A percentile compares a stretch with the other conserved stretches of the same genome.
phyloP scores from a whole-genome alignment of 1,139 yeast genomes.

The Starmera stellimalicola region DNA sequence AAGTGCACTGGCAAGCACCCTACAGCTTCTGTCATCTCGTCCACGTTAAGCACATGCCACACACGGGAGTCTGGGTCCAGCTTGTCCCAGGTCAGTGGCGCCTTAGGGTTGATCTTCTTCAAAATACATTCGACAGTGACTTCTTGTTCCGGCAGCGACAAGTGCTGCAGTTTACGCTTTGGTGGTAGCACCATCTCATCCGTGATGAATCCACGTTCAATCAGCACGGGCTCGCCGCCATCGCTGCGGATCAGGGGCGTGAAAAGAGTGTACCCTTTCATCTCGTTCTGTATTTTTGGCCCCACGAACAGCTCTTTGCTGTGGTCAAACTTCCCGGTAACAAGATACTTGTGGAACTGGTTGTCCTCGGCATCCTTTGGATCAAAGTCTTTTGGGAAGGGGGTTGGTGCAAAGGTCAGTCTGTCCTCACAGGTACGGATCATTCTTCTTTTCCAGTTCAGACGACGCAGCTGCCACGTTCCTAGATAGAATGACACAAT shows the following conservation, averaged over 20 bases:
- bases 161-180: constrained; percentile 50
- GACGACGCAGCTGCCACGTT: constrained; percentile 84
- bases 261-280: constrained; percentile 67
- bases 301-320: constrained; percentile 88
- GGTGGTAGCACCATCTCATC: constrained; percentile 64
- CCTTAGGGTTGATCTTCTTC: constrained; percentile 61
- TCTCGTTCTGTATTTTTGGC: constrained; percentile 72
- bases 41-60: constrained; percentile 68
- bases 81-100: constrained; percentile 70
- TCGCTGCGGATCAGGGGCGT: constrained; percentile 74
- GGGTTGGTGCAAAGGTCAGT: constrained; percentile 62
- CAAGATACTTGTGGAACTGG: constrained; percentile 69
- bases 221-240: constrained; percentile 63
- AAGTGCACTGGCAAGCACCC: constrained; percentile 67
- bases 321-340: constrained; percentile 75
- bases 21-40: constrained; percentile 66
- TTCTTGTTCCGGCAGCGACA: constrained; percentile 67
- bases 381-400: constrained; percentile 52
- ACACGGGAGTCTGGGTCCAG: constrained; percentile 50
- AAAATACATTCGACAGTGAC: constrained; percentile 68
- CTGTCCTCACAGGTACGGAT: constrained; percentile 79
- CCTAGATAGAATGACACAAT: constrained; percentile 78
- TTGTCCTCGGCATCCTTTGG: constrained; percentile 51
- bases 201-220: constrained; percentile 90
- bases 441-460: constrained; percentile 82